These are phyloP conservation scores for Drechslerella dactyloides DNA, from an alignment of 2,329 filamentous ascomycete genomes.

Conservation along the genomic window DNA sequence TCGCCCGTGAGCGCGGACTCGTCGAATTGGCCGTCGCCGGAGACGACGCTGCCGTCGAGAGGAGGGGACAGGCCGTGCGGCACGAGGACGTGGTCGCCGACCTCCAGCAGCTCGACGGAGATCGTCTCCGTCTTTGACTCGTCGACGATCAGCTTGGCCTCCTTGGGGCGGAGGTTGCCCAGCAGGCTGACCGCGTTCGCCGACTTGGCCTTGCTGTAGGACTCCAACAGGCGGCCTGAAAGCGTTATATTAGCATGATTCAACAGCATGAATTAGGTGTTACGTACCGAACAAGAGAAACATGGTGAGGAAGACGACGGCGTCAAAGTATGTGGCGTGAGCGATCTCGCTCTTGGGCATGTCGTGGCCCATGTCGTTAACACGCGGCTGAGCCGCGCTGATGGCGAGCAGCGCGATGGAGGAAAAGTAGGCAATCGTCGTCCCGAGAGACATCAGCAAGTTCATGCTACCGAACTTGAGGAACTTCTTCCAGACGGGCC, in stretches of 20 bases:
- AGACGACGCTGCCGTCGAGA: slow-evolving; percentile 73
- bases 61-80: slow-evolving; percentile 82
- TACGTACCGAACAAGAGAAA: slow-evolving; percentile 73
- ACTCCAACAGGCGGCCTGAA: slow-evolving; percentile 75
- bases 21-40: slow-evolving; percentile 74
- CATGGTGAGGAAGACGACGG: slow-evolving; percentile 87
- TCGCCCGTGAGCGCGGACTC: slow-evolving; percentile 89
- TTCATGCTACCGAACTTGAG: slow-evolving; percentile 98
- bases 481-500: slow-evolving; percentile 75
- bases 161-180: slow-evolving; percentile 76
- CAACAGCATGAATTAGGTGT: slow-evolving; percentile 41
- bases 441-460: slow-evolving; percentile 86
- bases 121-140: slow-evolving; percentile 63
- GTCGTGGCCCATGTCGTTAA: slow-evolving; percentile 54
- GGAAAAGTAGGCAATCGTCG: slow-evolving; percentile 83
- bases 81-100: slow-evolving; percentile 75
- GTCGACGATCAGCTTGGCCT: slow-evolving; percentile 70
- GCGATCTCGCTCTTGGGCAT: slow-evolving; percentile 64
- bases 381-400: slow-evolving; percentile 61
- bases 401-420: slow-evolving; percentile 79
- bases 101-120: slow-evolving; percentile 72
- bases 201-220: slow-evolving; percentile 88
- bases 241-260: slow-evolving; percentile 49
- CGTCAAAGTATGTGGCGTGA: slow-evolving; percentile 76
- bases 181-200: slow-evolving; percentile 83